Base-by-base conservation (phyloP, 257 asterid genomes). In the Ajuga chamaepitys region DNA sequence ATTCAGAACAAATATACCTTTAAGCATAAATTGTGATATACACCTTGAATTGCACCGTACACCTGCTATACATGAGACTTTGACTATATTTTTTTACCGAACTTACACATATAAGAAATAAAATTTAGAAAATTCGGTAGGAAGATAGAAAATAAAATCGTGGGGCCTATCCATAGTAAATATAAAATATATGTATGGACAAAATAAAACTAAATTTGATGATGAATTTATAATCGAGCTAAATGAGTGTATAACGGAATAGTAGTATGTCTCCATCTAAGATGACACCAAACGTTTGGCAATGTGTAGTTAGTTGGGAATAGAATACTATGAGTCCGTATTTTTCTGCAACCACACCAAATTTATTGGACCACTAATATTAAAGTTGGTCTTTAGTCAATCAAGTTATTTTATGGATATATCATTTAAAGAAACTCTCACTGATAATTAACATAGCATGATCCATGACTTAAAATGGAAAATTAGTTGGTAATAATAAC, bases 271-370 rank as follows among this genome's bases (percentile, higher is more conserved):
- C 4, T 12, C 18, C 32, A 54, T 62, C 42, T 58, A 58, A 50
- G 34, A 37, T 3, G n/a, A 20, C 54, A 74, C 83, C 80, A 62
- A 78, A 74, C 67, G 74, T 71, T 67, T 47, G 75, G 75, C 67
- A 64, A n/a, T 51, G 34, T 61, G 71, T 34, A 54, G 62, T 74
- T 74, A 70, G 74, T 64, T 24, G 46, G 70, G 57, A 17, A 9
- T 30, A 35, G 10, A 9, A 51, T 48, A 47, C 7, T 32, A 70
- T 32, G 41, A 17, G 37, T 50, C 14, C 13, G 11, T 53, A 41
- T 61, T 44, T 24, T 5, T 28, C 41, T 56, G 20, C 28, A 30
- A 56, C 41, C 54, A 62, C 16, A 30, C 34, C 56, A 61, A 25
- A 26, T 71, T 28, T 52, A 3, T 13, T 71, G 71, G 71, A 35